Percentiles rank a stretch among this genome's conserved stretches.
These are phyloP conservation scores for Fraxinus sp. DNA, from an alignment of 305 asterid genomes.

Conservation along the genomic window DNA sequence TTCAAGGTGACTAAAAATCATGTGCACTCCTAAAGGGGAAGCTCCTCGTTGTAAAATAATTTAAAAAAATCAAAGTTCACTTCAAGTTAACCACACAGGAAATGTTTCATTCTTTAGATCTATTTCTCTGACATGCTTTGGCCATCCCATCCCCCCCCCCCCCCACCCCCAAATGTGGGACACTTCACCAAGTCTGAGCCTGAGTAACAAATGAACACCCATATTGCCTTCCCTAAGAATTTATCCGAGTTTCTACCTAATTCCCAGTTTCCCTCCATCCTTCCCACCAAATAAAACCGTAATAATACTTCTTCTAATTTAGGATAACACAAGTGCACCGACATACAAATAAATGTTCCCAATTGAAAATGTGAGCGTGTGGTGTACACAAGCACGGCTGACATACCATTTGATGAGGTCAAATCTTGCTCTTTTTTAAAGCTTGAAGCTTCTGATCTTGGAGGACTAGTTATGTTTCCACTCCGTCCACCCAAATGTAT, in stretches of 20 bases:
- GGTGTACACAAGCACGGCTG: conserved; percentile 6
- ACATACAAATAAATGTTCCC: conserved; percentile 10
- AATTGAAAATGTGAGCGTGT: background rate
- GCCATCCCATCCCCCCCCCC: background rate
- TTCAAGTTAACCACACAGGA: background rate
- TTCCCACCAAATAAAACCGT: background rate
- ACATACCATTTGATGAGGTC: conserved; percentile 62
- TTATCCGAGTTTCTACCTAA: background rate
- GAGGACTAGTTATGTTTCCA: conserved; percentile 53
- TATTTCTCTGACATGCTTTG: background rate
- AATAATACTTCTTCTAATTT: background rate
- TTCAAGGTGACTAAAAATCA: background rate
- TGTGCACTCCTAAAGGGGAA: background rate
- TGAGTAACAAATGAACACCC: background rate
- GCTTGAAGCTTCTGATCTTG: conserved; percentile 63
- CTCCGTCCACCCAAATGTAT: conserved; percentile 79
- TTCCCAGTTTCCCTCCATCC: background rate
- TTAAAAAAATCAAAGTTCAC: background rate
- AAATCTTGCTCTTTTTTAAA: conserved; percentile 48
- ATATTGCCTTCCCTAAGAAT: background rate
- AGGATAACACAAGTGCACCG: conserved; percentile 1
- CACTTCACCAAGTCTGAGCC: background rate
- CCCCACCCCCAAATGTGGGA: background rate
- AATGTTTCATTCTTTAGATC: background rate
- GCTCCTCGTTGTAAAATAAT: background rate